Base-by-base conservation (phyloP, 805 yeast genomes). In the Cyberlindnera petersonii region DNA sequence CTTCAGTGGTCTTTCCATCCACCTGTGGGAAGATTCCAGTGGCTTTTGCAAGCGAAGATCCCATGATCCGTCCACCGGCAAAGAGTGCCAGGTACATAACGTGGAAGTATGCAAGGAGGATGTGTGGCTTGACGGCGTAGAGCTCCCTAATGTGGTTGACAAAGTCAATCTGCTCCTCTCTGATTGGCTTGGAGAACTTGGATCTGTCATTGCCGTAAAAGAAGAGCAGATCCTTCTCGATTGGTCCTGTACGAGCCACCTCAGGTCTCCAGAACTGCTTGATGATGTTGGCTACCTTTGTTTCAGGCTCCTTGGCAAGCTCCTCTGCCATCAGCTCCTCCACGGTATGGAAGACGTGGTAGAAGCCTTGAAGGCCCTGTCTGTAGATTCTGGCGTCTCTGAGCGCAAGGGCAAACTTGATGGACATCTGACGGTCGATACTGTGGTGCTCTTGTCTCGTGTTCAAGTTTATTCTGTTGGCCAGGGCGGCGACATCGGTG, bases 31-130 rank as follows among this genome's bases (percentile, higher is more conserved):
- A 83, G 40, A 85, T 61, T 3, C 88, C 86, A 6, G 81, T 64
- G 18, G 87, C 80, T 52, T 72, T 75, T 35, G 79, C 67, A 21
- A 86, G 61, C 14, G 79, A 74, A 0, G 88, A 78, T 43, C 81
- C 66, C 76, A 86, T 71, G 24, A 86, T 68, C 46, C 79, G 69
- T 14, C 94, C 95, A 35, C 95, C 95, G 2, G 95, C 95, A 65
- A 86, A 86, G 35, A 86, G 70, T 0, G 93, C 95, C 55, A 86
- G 64, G 61, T 86, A 86, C 77, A 86, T 72, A 33, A 84, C 93
- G 58, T 86, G 95, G 66, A 86, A 76, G 60, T 86, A 86, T 5
- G 95, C 93, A 33, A 86, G 66, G 26, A 86, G 60, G 16, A 84
- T 60, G 49, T 82, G 75, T 7, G 95, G 95, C 53, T 81, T 79